Conservation (phyloP, 352 stramenopile genomes). For the Phytophthora uliginosa region DNA sequence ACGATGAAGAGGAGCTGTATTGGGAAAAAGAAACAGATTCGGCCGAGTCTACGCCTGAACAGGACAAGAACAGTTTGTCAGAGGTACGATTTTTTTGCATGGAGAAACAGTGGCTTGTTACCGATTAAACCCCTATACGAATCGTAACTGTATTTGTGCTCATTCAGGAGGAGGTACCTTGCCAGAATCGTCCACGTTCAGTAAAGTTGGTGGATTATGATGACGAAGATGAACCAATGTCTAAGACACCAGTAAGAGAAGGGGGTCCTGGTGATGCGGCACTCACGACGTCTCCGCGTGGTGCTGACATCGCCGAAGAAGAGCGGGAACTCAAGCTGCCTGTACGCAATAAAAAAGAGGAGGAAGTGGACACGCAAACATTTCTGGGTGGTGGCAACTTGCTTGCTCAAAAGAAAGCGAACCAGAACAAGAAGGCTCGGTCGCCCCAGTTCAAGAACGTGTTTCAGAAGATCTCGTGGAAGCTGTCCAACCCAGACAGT, state of each 20-base stretch:
- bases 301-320: constrained; percentile 34
- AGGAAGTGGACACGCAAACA: constrained; percentile 51
- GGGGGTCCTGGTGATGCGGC: constrained; percentile 31
- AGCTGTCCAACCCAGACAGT: constrained; percentile 37
- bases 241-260: constrained; percentile 39
- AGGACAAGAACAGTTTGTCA: constrained; percentile 51
- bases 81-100: constrained; percentile 44
- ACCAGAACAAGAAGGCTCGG: constrained; percentile 44
- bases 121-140: not conserved
- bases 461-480: constrained; percentile 86
- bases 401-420: constrained; percentile 57
- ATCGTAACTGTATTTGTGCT: constrained; percentile 14
- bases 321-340: constrained; percentile 73
- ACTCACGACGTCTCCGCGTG: constrained; percentile 20
- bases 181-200: constrained; percentile 49
- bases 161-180: constrained; percentile 54
- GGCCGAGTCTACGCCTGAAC: constrained; percentile 39
- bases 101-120: not conserved
- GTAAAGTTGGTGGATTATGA: constrained; percentile 82
- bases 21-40: constrained; percentile 80
- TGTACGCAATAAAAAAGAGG: constrained; percentile 64
- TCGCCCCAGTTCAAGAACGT: constrained; percentile 83
- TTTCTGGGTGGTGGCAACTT: constrained; percentile 64
- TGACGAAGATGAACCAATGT: constrained; percentile 60
- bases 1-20: constrained; percentile 85